phyloP scores from a whole-genome alignment of 1,139 yeast species.

The Debaryomyces nepalensis region DNA sequence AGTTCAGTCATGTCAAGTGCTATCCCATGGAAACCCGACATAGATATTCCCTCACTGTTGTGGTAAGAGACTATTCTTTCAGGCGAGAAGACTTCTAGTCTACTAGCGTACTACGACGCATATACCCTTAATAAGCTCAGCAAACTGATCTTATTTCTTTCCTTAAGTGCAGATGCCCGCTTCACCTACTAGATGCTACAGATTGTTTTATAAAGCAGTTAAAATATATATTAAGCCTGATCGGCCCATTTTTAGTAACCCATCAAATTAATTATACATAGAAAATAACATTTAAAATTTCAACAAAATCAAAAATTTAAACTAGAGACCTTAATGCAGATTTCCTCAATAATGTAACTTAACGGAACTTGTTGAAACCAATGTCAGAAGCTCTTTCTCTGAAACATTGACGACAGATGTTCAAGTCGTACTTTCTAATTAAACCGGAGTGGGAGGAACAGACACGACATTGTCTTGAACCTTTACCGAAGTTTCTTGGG shows the following conservation, averaged over 20 bases:
- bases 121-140: no score
- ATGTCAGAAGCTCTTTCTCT: constrained; percentile 99
- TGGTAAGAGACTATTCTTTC: not conserved
- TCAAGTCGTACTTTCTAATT: constrained; percentile 99
- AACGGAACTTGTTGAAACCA: constrained; percentile 99
- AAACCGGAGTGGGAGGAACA: constrained; percentile 99
- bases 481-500: constrained; percentile 99
- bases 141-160: no score
- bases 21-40: not conserved
- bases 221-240: constrained; percentile 14
- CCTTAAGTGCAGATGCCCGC: not conserved
- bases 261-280: constrained; percentile 30
- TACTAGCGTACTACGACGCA: not conserved
- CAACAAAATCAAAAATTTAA: constrained; percentile 10
- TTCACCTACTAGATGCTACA: not conserved
- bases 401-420: constrained; percentile 99
- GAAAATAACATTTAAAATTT: constrained; percentile 20
- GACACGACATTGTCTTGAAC: constrained; percentile 99
- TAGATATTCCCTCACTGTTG: no score
- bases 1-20: not conserved
- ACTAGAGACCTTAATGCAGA: constrained; percentile 11
- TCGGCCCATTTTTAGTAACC: constrained; percentile 12
- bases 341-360: constrained; percentile 36
- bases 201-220: constrained; percentile 4
- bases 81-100: not conserved